These are phyloP conservation scores for Cytospora piceae DNA, from an alignment of 2,329 filamentous ascomycete genomes.

Conservation along the genomic window DNA sequence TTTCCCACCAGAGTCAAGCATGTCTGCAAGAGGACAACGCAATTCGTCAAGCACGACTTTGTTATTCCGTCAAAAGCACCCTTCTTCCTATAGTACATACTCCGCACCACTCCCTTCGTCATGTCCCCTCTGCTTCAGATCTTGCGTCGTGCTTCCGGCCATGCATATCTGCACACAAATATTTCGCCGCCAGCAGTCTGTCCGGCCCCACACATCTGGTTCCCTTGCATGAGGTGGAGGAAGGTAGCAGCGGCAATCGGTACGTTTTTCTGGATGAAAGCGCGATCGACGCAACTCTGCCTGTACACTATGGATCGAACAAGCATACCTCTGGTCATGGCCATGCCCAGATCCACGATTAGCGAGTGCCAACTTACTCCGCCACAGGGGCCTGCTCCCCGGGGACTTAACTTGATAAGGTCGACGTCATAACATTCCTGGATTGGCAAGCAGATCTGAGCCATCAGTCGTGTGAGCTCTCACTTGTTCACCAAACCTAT, in stretches of 20 bases:
- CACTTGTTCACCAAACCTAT: not conserved
- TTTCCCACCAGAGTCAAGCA: constrained; percentile 21
- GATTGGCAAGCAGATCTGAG: not conserved
- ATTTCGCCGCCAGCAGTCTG: constrained; percentile 11
- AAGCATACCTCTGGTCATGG: constrained; percentile 1
- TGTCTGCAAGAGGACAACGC: constrained; percentile 22
- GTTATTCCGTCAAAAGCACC: constrained; percentile 4
- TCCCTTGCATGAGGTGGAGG: not conserved
- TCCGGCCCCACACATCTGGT: constrained; percentile 6
- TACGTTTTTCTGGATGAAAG: not conserved
- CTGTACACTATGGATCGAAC: constrained; percentile 1
- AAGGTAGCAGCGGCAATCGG: not conserved
- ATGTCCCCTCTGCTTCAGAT: constrained; percentile 23
- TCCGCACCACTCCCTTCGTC: constrained; percentile 12
- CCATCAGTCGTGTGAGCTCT: not conserved
- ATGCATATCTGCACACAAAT: constrained; percentile 5
- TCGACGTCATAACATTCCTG: not conserved
- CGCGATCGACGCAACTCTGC: not conserved
- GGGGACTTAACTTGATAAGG: not conserved
- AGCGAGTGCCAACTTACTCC: constrained; percentile 4
- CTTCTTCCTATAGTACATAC: constrained; percentile 1
- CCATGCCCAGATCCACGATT: constrained; percentile 12
- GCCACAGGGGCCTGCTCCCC: not conserved
- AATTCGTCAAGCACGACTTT: constrained; percentile 24
- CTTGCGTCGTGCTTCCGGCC: constrained; percentile 15